phyloP scores from a whole-genome alignment of 2,329 filamentous ascomycete genomes.

The Neofusicoccum umdonicola region DNA sequence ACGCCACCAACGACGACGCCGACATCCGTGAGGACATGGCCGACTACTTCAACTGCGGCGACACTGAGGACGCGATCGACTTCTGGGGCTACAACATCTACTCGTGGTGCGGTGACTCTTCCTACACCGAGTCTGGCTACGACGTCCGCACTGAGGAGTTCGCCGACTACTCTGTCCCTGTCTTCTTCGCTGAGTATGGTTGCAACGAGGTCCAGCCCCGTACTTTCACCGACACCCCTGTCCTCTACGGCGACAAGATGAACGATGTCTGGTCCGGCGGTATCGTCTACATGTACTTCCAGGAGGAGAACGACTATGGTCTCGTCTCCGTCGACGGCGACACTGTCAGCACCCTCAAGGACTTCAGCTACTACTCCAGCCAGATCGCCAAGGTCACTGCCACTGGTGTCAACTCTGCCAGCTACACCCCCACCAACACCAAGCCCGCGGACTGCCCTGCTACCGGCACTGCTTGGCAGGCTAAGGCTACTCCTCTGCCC shows the following conservation, averaged over 20 bases:
- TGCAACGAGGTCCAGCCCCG: conserved; percentile 77
- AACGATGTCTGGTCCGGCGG: conserved; percentile 85
- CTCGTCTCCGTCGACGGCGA: conserved; percentile 63
- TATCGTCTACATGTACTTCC: conserved; percentile 98
- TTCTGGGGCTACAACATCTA: conserved; percentile 99
- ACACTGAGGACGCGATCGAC: conserved; percentile 66
- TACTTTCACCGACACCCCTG: conserved; percentile 79
- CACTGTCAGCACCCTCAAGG: conserved; percentile 64
- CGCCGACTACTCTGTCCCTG: conserved; percentile 81
- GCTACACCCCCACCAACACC: conserved; percentile 72
- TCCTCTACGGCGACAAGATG: conserved; percentile 81
- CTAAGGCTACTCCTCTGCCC: conserved; percentile 66
- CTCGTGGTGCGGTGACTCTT: conserved; percentile 92
- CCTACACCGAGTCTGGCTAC: conserved; percentile 75
- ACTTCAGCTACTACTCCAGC: conserved; percentile 71
- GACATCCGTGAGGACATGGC: conserved; percentile 78
- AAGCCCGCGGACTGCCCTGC: conserved; percentile 69
- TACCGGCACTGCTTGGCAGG: conserved; percentile 65
- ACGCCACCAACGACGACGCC: conserved; percentile 91
- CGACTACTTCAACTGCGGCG: conserved; percentile 91
- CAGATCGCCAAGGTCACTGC: conserved; percentile 69
- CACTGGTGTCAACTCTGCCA: conserved; percentile 60
- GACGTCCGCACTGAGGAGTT: conserved; percentile 82
- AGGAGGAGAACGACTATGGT: conserved; percentile 87
- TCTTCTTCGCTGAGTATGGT: conserved; percentile 98